Evolutionary conservation across 2,329 filamentous ascomycete species (phyloP).

Genomic region (Fusarium cyanostomum): DNA sequence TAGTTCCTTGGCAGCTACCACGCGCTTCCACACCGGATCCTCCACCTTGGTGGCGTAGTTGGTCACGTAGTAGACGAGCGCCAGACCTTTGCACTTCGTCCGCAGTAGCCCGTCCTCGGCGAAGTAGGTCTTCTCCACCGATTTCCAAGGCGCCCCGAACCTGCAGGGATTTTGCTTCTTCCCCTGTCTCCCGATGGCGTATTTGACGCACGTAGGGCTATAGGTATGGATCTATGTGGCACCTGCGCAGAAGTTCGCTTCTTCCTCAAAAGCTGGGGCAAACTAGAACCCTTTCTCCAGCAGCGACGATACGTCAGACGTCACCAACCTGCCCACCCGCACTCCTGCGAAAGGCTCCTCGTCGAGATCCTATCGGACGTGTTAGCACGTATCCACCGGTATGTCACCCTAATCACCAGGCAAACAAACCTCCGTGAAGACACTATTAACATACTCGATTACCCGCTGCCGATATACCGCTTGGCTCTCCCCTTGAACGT

Average conservation of each 20-base stretch:
- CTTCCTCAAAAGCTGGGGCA: not conserved
- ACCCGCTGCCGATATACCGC: too few species aligned
- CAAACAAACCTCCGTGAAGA: too few species aligned
- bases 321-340: not conserved
- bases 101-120: slow-evolving; percentile 5
- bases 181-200: not conserved
- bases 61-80: slow-evolving; percentile 3
- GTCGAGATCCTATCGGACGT: too few species aligned
- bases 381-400: too few species aligned
- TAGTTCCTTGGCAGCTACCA: not conserved
- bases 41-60: slow-evolving; percentile 20
- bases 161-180: slow-evolving; percentile 5
- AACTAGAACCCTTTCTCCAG: not conserved
- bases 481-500: too few species aligned
- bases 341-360: too few species aligned
- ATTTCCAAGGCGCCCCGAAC: slow-evolving; percentile 19
- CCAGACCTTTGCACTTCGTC: slow-evolving; percentile 4
- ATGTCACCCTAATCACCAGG: too few species aligned
- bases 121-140: slow-evolving; percentile 1
- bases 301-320: not conserved
- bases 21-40: slow-evolving; percentile 10
- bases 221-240: slow-evolving; percentile 3
- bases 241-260: slow-evolving; percentile 6
- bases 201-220: slow-evolving; percentile 12
- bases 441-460: too few species aligned